A percentile compares a stretch with the other conserved stretches of the same genome.
Conservation (phyloP, 2,329 filamentous ascomycete genomes). For the Calcarisporium arbuscula region DNA sequence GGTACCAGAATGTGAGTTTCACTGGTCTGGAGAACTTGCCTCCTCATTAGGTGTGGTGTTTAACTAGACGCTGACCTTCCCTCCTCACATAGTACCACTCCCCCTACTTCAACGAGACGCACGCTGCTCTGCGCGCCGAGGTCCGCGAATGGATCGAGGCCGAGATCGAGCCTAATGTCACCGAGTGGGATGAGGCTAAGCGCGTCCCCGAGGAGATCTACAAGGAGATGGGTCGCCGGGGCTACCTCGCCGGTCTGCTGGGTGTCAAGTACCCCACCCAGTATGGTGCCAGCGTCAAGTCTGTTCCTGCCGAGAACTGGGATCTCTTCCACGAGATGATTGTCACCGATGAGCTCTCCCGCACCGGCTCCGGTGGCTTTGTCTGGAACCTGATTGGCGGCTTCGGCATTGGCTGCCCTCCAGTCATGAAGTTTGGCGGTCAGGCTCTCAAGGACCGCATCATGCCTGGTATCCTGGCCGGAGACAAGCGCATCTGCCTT, state of each 20-base stretch:
- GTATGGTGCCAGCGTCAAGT: constrained; percentile 67
- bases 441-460: constrained; percentile 81
- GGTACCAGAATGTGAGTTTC: constrained; percentile 80
- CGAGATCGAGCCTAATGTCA: constrained; percentile 84
- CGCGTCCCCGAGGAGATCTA: constrained; percentile 84
- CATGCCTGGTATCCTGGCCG: constrained; percentile 77
- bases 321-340: constrained; percentile 98
- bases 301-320: constrained; percentile 83
- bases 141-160: constrained; percentile 86
- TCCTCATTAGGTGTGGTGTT: not conserved
- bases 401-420: constrained; percentile 92
- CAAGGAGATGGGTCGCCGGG: constrained; percentile 88
- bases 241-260: constrained; percentile 88
- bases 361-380: constrained; percentile 81
- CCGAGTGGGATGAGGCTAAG: constrained; percentile 96
- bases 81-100: constrained; percentile 74
- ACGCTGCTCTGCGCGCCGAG: constrained; percentile 85
- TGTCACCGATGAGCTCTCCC: constrained; percentile 88
- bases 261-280: constrained; percentile 76
- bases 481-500: constrained; percentile 95
- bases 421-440: constrained; percentile 85
- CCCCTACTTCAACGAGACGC: constrained; percentile 91
- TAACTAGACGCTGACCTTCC: not conserved
- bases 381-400: constrained; percentile 97
- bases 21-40: not conserved